These are phyloP conservation scores for Fusarium kyushuense DNA, from an alignment of 2,329 filamentous ascomycete genomes.

Conservation along the genomic window DNA sequence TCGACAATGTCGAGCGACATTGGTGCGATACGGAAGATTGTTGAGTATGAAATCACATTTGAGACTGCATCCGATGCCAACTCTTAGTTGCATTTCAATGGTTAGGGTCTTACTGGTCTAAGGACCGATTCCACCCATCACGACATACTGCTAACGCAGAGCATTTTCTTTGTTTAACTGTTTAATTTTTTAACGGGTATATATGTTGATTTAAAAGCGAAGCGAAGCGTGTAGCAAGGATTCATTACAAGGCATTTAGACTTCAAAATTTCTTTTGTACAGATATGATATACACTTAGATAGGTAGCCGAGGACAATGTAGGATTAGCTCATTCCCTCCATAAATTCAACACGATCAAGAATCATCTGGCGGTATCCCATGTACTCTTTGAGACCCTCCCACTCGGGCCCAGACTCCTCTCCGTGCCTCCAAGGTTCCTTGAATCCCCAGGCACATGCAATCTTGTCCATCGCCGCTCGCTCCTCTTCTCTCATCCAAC, in stretches of 20 bases:
- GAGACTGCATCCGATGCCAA: conserved; percentile 40
- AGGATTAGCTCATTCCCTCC: conserved; percentile 77
- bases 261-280: conserved; percentile 29
- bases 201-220: not conserved
- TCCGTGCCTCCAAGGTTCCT: conserved; percentile 80
- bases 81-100: not conserved
- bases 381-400: conserved; percentile 85
- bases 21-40: conserved; percentile 53
- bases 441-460: conserved; percentile 91
- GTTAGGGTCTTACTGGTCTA: not conserved
- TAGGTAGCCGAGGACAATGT: not conserved
- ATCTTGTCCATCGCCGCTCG: conserved; percentile 87
- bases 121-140: not conserved
- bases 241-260: not conserved
- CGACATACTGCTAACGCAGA: not conserved
- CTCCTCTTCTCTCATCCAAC: conserved; percentile 93
- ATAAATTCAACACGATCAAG: conserved; percentile 90
- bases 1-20: conserved; percentile 27
- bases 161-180: not conserved
- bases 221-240: not conserved
- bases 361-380: conserved; percentile 86
- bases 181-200: not conserved
- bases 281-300: conserved; percentile 36
- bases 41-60: conserved; percentile 53
- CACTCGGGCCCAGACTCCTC: conserved; percentile 94